phyloP scores from a whole-genome alignment of 2,329 filamentous ascomycete species.

The Calonectria pauciramosa region DNA sequence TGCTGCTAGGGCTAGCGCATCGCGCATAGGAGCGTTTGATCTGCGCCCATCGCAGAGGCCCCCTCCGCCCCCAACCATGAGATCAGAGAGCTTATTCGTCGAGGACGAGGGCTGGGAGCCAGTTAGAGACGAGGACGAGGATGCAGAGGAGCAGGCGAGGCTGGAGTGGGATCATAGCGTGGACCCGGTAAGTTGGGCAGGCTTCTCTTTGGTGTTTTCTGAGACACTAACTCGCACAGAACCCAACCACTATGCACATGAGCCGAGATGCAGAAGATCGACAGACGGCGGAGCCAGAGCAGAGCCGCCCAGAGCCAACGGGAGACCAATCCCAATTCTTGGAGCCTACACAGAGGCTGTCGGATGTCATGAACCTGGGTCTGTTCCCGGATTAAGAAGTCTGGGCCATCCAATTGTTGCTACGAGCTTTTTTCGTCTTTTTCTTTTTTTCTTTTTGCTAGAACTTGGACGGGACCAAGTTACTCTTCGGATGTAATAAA shows the following conservation, averaged over 20 bases:
- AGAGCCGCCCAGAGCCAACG: conserved; percentile 39
- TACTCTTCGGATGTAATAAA: conserved; percentile 43
- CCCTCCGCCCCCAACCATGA: conserved; percentile 68
- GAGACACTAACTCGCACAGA: conserved; percentile 54
- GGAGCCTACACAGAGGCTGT: conserved; percentile 81
- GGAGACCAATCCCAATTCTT: conserved; percentile 56
- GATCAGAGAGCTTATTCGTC: conserved; percentile 80
- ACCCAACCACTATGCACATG: conserved; percentile 59
- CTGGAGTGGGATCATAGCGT: conserved; percentile 82
- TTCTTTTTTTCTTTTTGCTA: conserved; percentile 15
- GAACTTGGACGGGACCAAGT: conserved; percentile 26
- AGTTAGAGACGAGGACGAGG: conserved; percentile 70
- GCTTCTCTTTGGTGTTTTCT: conserved; percentile 10
- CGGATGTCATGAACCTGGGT: conserved; percentile 69
- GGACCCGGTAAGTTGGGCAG: conserved; percentile 66
- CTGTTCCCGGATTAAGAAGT: conserved; percentile 56
- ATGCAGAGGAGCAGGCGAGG: conserved; percentile 75
- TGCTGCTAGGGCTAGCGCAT: conserved; percentile 51
- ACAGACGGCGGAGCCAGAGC: conserved; percentile 37
- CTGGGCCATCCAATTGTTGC: background rate
- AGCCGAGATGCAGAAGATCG: conserved; percentile 51
- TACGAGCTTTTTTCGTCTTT: background rate
- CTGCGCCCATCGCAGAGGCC: conserved; percentile 67
- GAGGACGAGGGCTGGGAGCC: conserved; percentile 85
- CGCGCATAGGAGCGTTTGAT: conserved; percentile 56